Percentiles rank a stretch among this genome's conserved stretches.
phyloP scores from a whole-genome alignment of 2,329 filamentous ascomycete genomes.

The Huntiella bhutanensis region DNA sequence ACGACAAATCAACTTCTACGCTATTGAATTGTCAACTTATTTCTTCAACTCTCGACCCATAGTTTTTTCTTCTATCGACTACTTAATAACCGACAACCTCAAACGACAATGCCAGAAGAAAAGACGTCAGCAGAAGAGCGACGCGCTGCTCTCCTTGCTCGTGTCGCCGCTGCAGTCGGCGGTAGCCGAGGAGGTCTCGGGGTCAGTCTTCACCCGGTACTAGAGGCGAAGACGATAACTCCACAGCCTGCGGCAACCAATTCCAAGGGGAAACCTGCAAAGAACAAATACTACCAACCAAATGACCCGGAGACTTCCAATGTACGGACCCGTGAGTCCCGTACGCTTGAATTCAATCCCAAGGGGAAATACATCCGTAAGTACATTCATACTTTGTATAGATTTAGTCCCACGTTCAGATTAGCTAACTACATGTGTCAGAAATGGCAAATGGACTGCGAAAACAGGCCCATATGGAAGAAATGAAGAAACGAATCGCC shows the following conservation, averaged over 20 bases:
- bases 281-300: conserved; percentile 70
- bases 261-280: conserved; percentile 14
- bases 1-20: no score
- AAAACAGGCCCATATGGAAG: conserved; percentile 72
- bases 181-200: conserved; percentile 45
- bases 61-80: no score
- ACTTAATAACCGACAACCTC: no score
- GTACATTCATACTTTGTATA: neutral
- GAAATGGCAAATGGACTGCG: conserved; percentile 75
- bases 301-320: conserved; percentile 40
- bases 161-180: conserved; percentile 57
- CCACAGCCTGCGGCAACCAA: conserved; percentile 14
- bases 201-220: conserved; percentile 58
- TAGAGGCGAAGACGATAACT: conserved; percentile 38
- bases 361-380: conserved; percentile 81
- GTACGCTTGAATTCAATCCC: conserved; percentile 74
- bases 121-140: conserved; percentile 22
- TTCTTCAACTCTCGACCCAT: no score
- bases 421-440: neutral
- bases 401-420: neutral
- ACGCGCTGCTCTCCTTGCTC: conserved; percentile 59
- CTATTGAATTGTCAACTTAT: no score
- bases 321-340: conserved; percentile 47
- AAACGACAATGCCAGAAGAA: no score
- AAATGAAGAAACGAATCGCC: conserved; percentile 86